These are phyloP conservation scores for Fusarium penzigii DNA, from an alignment of 2,329 filamentous ascomycete species.

Conservation along the genomic window DNA sequence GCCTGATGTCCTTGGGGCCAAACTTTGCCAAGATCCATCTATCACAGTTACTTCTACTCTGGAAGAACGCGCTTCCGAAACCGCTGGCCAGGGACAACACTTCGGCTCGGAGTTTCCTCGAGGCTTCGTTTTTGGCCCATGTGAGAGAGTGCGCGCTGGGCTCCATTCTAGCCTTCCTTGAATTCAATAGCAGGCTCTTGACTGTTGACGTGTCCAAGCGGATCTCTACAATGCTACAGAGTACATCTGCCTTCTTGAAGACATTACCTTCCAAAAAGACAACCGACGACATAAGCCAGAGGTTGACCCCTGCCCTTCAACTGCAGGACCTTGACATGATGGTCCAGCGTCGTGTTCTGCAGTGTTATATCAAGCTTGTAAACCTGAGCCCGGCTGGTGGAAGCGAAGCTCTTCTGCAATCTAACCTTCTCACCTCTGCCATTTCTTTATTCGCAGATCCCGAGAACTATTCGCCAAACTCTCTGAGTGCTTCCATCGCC, in stretches of 20 bases:
- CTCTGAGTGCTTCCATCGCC: conserved; percentile 87
- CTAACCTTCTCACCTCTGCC: conserved; percentile 85
- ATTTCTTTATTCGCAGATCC: conserved; percentile 93
- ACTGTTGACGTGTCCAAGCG: conserved; percentile 94
- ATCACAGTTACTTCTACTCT: conserved; percentile 86
- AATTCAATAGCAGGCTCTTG: conserved; percentile 88
- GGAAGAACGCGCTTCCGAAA: conserved; percentile 96
- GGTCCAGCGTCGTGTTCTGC: conserved; percentile 88
- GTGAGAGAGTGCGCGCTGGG: conserved; percentile 93
- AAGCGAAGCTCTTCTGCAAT: conserved; percentile 83
- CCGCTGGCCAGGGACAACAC: conserved; percentile 92
- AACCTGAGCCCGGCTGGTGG: conserved; percentile 84
- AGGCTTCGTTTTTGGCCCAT: conserved; percentile 90
- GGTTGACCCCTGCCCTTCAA: conserved; percentile 82
- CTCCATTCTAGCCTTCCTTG: conserved; percentile 86
- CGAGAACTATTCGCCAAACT: conserved; percentile 81
- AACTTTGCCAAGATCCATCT: conserved; percentile 99
- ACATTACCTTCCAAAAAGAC: conserved; percentile 81
- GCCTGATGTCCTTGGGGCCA: conserved; percentile 92
- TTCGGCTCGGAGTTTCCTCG: conserved; percentile 77
- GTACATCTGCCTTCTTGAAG: conserved; percentile 86
- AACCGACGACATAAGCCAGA: conserved; percentile 82
- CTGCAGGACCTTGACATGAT: conserved; percentile 89
- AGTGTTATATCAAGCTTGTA: conserved; percentile 91
- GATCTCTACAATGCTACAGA: conserved; percentile 91